Evolutionary conservation across 2,329 filamentous ascomycete genomes (phyloP).

Genomic region (Aureobasidium sp.): DNA sequence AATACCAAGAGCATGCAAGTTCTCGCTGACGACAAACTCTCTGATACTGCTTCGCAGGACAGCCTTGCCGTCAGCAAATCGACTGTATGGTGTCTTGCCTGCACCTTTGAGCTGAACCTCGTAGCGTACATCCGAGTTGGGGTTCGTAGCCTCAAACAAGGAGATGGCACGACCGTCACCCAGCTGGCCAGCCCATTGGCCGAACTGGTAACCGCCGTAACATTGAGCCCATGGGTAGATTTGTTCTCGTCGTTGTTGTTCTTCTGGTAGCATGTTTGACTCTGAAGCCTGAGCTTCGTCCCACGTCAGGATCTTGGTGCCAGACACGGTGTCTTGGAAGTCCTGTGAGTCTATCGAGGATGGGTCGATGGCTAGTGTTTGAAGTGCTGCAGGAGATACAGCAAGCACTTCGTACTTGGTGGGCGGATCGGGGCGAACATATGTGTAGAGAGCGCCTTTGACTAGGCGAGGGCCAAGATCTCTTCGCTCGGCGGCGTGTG

Average conservation of each 20-base stretch:
- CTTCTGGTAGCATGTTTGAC: constrained; percentile 27
- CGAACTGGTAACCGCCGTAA: constrained; percentile 68
- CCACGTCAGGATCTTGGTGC: constrained; percentile 76
- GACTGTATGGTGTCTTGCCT: constrained; percentile 85
- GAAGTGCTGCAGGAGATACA: constrained; percentile 69
- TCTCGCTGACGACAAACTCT: constrained; percentile 89
- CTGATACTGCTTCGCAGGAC: constrained; percentile 87
- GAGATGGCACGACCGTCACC: constrained; percentile 93
- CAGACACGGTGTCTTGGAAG: constrained; percentile 69
- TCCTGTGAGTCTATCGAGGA: constrained; percentile 62
- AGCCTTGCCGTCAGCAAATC: constrained; percentile 92
- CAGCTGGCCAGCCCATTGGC: constrained; percentile 90
- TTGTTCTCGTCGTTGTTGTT: constrained; percentile 53
- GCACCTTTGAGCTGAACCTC: constrained; percentile 94
- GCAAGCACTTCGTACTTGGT: constrained; percentile 70
- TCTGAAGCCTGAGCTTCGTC: constrained; percentile 44
- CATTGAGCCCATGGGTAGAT: constrained; percentile 98
- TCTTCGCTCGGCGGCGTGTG: constrained; percentile 71
- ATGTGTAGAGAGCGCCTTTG: constrained; percentile 78
- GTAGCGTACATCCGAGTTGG: constrained; percentile 60
- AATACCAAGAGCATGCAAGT: constrained; percentile 74
- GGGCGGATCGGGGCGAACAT: constrained; percentile 70
- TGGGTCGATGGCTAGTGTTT: constrained; percentile 66
- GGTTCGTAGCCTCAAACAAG: constrained; percentile 81
- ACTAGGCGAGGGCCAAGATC: constrained; percentile 75